phyloP scores from a whole-genome alignment of 768 basidiomycete genomes.

The Pisolithus orientalis region DNA sequence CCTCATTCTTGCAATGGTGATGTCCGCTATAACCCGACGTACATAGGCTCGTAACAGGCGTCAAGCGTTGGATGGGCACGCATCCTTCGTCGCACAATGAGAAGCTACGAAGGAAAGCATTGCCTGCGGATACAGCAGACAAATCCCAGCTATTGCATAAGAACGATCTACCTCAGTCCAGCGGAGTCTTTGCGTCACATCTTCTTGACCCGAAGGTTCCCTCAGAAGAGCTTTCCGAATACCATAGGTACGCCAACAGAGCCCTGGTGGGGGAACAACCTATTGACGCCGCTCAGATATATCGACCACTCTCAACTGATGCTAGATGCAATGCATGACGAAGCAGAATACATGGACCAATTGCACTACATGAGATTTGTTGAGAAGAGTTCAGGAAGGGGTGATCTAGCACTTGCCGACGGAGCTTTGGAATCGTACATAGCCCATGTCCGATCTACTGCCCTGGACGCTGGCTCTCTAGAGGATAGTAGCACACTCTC shows the following conservation, averaged over 20 bases:
- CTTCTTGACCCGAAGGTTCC: conserved; percentile 60
- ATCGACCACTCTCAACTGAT: conserved; percentile 70
- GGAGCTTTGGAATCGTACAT: conserved; percentile 15
- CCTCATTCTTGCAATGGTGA: conserved; percentile 7
- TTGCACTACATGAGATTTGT: conserved; percentile 50
- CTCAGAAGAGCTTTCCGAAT: conserved; percentile 61
- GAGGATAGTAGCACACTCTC: not conserved
- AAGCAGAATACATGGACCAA: conserved; percentile 52
- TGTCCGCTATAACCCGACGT: not conserved
- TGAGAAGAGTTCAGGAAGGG: conserved; percentile 29
- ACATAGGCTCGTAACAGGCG: conserved; percentile 67
- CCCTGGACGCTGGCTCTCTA: conserved; percentile 1
- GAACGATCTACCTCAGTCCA: conserved; percentile 34
- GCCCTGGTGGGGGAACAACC: not conserved
- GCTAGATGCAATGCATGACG: conserved; percentile 47
- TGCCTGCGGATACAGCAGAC: conserved; percentile 22
- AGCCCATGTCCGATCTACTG: conserved; percentile 12
- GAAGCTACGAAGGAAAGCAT: conserved; percentile 33
- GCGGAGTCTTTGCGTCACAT: conserved; percentile 51
- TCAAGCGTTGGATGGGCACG: conserved; percentile 70
- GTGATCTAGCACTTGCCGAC: conserved; percentile 7
- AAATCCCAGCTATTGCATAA: conserved; percentile 21
- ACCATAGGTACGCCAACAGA: conserved; percentile 49
- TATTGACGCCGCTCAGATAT: conserved; percentile 39
- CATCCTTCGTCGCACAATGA: conserved; percentile 37